These are phyloP conservation scores for Hanseniaspora sp. DNA, from an alignment of 1,139 yeast species.

Conservation along the genomic window DNA sequence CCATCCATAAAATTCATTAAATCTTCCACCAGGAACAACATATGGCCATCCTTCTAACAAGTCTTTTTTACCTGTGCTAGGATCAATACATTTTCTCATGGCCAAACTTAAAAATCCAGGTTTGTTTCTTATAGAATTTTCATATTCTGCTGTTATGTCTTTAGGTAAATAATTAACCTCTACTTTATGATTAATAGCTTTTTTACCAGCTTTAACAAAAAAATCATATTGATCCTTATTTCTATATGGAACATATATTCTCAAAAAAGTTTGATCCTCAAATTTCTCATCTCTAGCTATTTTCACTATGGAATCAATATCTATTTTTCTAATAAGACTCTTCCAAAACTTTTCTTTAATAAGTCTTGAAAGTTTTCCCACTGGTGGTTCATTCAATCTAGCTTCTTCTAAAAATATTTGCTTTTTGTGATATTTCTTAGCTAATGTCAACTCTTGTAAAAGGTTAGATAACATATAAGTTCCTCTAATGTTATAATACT, in stretches of 20 bases:
- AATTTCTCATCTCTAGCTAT: slow-evolving; percentile 78
- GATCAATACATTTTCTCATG: slow-evolving; percentile 41
- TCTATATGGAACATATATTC: slow-evolving; percentile 67
- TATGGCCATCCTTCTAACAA: slow-evolving; percentile 62
- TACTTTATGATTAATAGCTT: slow-evolving; percentile 48
- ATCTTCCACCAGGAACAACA: slow-evolving; percentile 94
- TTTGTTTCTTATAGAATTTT: slow-evolving; percentile 61
- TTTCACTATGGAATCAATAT: slow-evolving; percentile 45
- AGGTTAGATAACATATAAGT: slow-evolving; percentile 84
- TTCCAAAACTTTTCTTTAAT: slow-evolving; percentile 77
- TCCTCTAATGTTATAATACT: slow-evolving; percentile 65
- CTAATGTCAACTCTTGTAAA: slow-evolving; percentile 80
- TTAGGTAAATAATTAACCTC: slow-evolving; percentile 65
- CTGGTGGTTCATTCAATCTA: slow-evolving; percentile 80
- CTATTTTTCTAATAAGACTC: slow-evolving; percentile 61
- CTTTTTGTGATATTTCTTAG: slow-evolving; percentile 66
- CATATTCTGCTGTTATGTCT: slow-evolving; percentile 54
- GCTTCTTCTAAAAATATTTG: slow-evolving; percentile 74
- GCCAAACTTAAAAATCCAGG: slow-evolving; percentile 87
- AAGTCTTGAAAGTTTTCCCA: slow-evolving; percentile 59
- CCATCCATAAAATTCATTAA: slow-evolving; percentile 96
- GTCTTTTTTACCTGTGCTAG: slow-evolving; percentile 38
- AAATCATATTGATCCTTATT: slow-evolving; percentile 66
- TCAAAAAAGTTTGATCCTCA: slow-evolving; percentile 41
- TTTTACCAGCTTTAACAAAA: slow-evolving; percentile 44